Evolutionary conservation across 495 filamentous ascomycete genomes (phyloP).

Genomic region (Lentithecium fluviatile): DNA sequence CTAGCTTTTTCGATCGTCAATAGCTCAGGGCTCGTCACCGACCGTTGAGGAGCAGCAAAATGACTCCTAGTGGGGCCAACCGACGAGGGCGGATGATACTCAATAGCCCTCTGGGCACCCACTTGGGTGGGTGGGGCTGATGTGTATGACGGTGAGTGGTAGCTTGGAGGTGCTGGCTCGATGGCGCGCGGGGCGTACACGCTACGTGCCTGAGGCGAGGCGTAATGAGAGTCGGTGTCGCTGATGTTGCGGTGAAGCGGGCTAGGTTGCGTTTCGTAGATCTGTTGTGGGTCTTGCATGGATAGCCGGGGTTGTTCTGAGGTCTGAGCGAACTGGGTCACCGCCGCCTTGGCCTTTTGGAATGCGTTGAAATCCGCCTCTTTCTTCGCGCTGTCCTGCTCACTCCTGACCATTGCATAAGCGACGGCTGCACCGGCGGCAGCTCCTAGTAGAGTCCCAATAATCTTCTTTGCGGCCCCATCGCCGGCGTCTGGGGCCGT

Average conservation of each 20-base stretch:
- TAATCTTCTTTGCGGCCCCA: conserved; percentile 57
- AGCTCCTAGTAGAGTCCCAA: conserved; percentile 75
- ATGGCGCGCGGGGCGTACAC: conserved; percentile 27
- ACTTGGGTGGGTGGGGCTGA: conserved; percentile 31
- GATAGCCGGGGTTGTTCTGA: conserved; percentile 15
- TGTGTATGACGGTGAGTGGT: conserved; percentile 28
- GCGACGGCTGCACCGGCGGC: conserved; percentile 72
- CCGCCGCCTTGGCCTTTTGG: conserved; percentile 18
- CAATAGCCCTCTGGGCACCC: conserved; percentile 7
- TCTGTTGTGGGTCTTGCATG: conserved; percentile 29
- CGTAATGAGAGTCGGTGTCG: conserved; percentile 29
- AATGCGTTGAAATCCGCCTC: conserved; percentile 34
- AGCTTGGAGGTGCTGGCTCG: conserved; percentile 28
- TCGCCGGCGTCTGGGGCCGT: conserved; percentile 39
- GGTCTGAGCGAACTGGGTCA: conserved; percentile 11
- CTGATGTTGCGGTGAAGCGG: conserved; percentile 36
- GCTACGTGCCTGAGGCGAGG: conserved; percentile 7
- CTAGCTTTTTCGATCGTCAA: conserved; percentile 26
- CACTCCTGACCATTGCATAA: conserved; percentile 66
- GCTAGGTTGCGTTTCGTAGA: conserved; percentile 25
- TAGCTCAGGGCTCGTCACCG: conserved; percentile 27
- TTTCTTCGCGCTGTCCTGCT: conserved; percentile 45
- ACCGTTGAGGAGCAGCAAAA: conserved; percentile 25
- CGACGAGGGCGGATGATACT: conserved; percentile 29
- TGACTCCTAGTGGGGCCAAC: conserved; percentile 27